These are phyloP conservation scores for Russula dissimulans DNA, from an alignment of 768 basidiomycete species.

Conservation along the genomic window DNA sequence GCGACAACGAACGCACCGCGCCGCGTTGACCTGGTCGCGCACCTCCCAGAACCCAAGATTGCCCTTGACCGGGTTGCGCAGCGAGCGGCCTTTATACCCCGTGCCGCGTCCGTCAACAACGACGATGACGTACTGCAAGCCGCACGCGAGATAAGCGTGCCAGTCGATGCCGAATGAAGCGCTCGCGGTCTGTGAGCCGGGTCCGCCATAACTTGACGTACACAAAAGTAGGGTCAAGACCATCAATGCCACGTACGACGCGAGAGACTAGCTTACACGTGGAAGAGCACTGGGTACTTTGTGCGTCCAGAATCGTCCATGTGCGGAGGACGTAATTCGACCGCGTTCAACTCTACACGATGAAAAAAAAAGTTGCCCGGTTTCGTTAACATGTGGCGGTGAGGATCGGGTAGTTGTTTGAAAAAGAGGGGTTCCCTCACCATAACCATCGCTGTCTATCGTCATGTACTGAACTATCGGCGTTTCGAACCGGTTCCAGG, in stretches of 20 bases:
- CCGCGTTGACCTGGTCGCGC: slow-evolving; percentile 81
- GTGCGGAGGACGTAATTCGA: slow-evolving; percentile 82
- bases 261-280: slow-evolving; percentile 41
- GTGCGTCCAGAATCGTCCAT: slow-evolving; percentile 95
- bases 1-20: slow-evolving; percentile 42
- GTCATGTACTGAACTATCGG: slow-evolving; percentile 64
- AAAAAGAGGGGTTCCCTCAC: slow-evolving; percentile 25
- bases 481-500: slow-evolving; percentile 57
- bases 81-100: slow-evolving; percentile 74
- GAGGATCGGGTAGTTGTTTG: background rate
- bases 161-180: slow-evolving; percentile 64
- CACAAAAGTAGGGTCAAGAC: background rate
- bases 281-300: slow-evolving; percentile 91
- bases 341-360: slow-evolving; percentile 69
- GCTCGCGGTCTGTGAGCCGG: slow-evolving; percentile 71
- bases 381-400: background rate
- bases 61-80: slow-evolving; percentile 83
- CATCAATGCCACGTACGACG: background rate
- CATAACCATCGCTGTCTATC: slow-evolving; percentile 72
- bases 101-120: slow-evolving; percentile 91
- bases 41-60: slow-evolving; percentile 88
- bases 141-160: slow-evolving; percentile 79
- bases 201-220: slow-evolving; percentile 73
- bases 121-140: slow-evolving; percentile 77
- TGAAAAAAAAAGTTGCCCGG: background rate